phyloP scores from a whole-genome alignment of 257 asterid species.

The Euphrasia confusa region DNA sequence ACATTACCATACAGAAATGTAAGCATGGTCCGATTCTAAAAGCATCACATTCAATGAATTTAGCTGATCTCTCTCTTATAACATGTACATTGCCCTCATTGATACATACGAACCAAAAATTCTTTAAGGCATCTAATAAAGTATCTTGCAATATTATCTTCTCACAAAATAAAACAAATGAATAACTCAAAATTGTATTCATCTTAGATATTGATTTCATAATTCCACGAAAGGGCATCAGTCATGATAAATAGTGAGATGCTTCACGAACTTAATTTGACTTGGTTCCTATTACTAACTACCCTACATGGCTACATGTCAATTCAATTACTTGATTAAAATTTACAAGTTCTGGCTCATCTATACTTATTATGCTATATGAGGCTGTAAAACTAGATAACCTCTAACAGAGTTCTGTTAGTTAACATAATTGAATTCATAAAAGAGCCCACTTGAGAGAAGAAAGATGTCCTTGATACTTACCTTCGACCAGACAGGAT shows the following conservation, averaged over 20 bases:
- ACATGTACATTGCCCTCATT: too few relatives aligned
- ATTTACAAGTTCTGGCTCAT: constrained; percentile 3
- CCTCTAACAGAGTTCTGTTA: background rate
- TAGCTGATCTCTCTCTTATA: background rate
- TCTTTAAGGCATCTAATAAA: background rate
- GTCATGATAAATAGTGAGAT: background rate
- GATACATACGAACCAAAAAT: too few relatives aligned
- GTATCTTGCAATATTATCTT: background rate
- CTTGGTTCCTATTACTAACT: background rate
- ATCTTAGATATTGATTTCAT: background rate
- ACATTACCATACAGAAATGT: background rate
- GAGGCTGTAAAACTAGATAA: constrained; percentile 2
- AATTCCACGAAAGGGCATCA: background rate
- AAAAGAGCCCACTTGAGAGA: constrained; percentile 16
- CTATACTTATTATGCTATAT: background rate
- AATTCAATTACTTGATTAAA: constrained; percentile 12
- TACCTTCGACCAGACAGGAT: constrained; percentile 98
- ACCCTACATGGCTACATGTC: constrained; percentile 10
- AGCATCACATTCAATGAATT: background rate
- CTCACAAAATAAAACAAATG: too few relatives aligned
- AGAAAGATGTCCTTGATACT: constrained; percentile 18
- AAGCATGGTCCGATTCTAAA: background rate
- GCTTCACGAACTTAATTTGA: background rate
- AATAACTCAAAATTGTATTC: too few relatives aligned
- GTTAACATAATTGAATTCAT: constrained; percentile 8